Conservation (phyloP, 2,329 filamentous ascomycete species). For the Colletotrichum filicis region DNA sequence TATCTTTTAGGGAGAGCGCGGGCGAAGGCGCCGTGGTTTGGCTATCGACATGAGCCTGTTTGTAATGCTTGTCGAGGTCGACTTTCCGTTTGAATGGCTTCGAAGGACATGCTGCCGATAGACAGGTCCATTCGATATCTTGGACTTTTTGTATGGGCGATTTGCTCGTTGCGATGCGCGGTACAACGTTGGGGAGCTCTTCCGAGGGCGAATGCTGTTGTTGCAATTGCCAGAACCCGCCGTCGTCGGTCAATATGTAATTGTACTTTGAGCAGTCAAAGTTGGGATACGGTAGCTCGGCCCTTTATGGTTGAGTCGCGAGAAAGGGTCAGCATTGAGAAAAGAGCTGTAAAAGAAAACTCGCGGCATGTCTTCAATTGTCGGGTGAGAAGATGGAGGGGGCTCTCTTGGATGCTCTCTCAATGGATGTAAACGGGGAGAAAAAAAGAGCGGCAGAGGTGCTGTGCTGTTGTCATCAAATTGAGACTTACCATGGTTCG, state of each 20-base stretch:
- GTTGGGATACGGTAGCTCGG: conserved; percentile 26
- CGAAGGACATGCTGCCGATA: conserved; percentile 52
- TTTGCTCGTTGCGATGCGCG: conserved; percentile 24
- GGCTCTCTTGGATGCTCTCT: not conserved
- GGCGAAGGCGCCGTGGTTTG: conserved; percentile 27
- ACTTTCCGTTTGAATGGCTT: conserved; percentile 62
- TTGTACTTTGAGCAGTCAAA: conserved; percentile 37
- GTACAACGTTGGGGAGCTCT: conserved; percentile 25
- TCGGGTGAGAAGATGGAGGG: not conserved
- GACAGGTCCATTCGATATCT: conserved; percentile 44
- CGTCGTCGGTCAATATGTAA: conserved; percentile 34
- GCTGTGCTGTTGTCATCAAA: not conserved
- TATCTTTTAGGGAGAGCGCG: conserved; percentile 29
- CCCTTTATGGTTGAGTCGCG: conserved; percentile 3
- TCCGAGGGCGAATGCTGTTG: conserved; percentile 27
- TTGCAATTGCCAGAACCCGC: conserved; percentile 36
- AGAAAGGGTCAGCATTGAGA: not conserved
- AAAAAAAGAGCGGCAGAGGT: not conserved
- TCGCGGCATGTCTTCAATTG: not conserved
- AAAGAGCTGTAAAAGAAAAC: not conserved
- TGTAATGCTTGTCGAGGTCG: conserved; percentile 65
- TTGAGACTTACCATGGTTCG: conserved; percentile 9
- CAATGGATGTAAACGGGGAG: not conserved
- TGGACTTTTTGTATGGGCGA: conserved; percentile 31
- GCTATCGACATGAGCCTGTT: conserved; percentile 55